These are phyloP conservation scores for Penicillium flavigenum DNA, from an alignment of 495 filamentous ascomycete species.

Conservation along the genomic window DNA sequence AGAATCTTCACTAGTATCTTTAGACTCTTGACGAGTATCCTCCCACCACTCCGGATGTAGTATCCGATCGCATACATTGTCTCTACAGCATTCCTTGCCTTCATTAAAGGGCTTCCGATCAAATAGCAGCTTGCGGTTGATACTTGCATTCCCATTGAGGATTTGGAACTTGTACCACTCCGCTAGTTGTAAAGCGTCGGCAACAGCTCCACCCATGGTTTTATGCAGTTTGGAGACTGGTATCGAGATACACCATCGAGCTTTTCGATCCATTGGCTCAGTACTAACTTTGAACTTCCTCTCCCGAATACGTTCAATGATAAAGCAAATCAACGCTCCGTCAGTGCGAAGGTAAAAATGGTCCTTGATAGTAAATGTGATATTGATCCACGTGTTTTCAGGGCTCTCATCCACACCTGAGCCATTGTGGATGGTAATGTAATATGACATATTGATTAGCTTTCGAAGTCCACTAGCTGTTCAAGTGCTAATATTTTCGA, in stretches of 20 bases:
- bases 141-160: slow-evolving; percentile 1
- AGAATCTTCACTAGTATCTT: no score
- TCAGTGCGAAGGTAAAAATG: slow-evolving; percentile 1
- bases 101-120: background rate
- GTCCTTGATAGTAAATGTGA: background rate
- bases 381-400: background rate
- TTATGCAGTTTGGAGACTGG: background rate
- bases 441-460: slow-evolving; percentile 1
- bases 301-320: slow-evolving; percentile 5
- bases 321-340: background rate
- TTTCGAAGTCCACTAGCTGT: background rate
- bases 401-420: background rate
- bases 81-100: slow-evolving; percentile 4
- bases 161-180: slow-evolving; percentile 4
- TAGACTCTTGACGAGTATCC: no score
- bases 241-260: slow-evolving; percentile 2
- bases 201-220: background rate
- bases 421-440: slow-evolving; percentile 1
- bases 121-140: slow-evolving; percentile 1
- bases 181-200: background rate
- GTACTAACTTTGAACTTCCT: background rate
- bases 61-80: slow-evolving; percentile 2
- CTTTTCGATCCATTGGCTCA: background rate
- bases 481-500: background rate
- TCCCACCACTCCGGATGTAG: background rate